Conservation (phyloP, 169 alveolate genomes). For the Cryptosporidium sp. region DNA sequence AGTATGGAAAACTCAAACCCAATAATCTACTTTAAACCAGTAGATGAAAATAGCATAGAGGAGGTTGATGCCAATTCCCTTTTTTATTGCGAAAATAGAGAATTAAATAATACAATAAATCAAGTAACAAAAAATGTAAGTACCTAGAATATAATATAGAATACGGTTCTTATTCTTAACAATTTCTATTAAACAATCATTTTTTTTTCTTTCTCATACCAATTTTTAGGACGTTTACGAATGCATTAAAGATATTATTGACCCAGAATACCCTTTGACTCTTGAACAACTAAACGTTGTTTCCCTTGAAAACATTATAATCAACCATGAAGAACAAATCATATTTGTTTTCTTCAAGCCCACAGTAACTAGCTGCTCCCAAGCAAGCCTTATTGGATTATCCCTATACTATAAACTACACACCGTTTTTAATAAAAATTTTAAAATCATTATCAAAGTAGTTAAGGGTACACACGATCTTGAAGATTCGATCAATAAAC, state of each 20-base stretch:
- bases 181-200: not conserved
- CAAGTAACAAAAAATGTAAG: slow-evolving; percentile 21
- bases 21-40: slow-evolving; percentile 27
- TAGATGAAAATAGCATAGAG: not conserved
- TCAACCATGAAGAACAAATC: slow-evolving; percentile 83
- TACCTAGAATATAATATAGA: not conserved
- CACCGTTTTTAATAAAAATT: slow-evolving; percentile 88
- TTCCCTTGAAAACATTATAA: slow-evolving; percentile 86
- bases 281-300: slow-evolving; percentile 95
- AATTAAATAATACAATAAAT: not conserved
- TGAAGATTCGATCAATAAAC: slow-evolving; percentile 92
- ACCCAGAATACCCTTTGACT: slow-evolving; percentile 98
- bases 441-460: slow-evolving; percentile 86
- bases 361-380: slow-evolving; percentile 97
- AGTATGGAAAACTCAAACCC: slow-evolving; percentile 69
- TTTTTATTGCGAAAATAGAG: slow-evolving; percentile 11
- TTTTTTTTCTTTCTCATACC: not conserved
- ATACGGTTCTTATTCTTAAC: not conserved
- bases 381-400: slow-evolving; percentile 96
- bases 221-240: slow-evolving; percentile 90
- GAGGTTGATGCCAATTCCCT: slow-evolving; percentile 3
- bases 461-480: slow-evolving; percentile 90
- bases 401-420: slow-evolving; percentile 92
- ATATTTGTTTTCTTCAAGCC: slow-evolving; percentile 94
- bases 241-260: slow-evolving; percentile 91